These are phyloP conservation scores for Talaromyces sp. DNA, from an alignment of 2,329 filamentous ascomycete species.

Conservation along the genomic window DNA sequence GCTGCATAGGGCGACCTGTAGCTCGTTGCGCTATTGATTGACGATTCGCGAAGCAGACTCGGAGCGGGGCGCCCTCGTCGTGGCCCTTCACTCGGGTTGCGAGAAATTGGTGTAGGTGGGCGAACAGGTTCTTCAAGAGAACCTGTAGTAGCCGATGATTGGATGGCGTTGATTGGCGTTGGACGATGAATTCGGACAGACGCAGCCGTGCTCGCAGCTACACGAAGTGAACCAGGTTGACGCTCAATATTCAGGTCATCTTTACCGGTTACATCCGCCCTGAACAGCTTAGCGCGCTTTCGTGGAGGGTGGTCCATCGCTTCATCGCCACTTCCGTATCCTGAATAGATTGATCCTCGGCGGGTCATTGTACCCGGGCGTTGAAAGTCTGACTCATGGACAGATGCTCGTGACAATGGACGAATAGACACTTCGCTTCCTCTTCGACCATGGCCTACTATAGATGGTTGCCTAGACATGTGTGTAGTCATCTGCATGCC, in stretches of 20 bases:
- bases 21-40: conserved; percentile 43
- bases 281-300: conserved; percentile 76
- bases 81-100: conserved; percentile 25
- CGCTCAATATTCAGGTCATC: conserved; percentile 64
- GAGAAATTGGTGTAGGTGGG: conserved; percentile 46
- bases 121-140: conserved; percentile 44
- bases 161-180: conserved; percentile 47
- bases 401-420: conserved; percentile 60
- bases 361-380: conserved; percentile 25
- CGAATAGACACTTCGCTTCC: conserved; percentile 49
- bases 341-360: conserved; percentile 45
- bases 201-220: conserved; percentile 85
- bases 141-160: conserved; percentile 27
- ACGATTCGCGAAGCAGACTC: conserved; percentile 62
- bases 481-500: conserved; percentile 24
- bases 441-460: conserved; percentile 25
- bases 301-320: conserved; percentile 57
- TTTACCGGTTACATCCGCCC: conserved; percentile 68
- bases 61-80: conserved; percentile 36
- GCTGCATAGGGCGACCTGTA: conserved; percentile 43
- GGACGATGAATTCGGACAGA: conserved; percentile 83
- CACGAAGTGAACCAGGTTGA: conserved; percentile 74
- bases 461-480: conserved; percentile 27
- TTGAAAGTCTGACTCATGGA: conserved; percentile 37
- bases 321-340: conserved; percentile 73